These are phyloP conservation scores for Populus hybrid DNA, from an alignment of 441 rosid genomes.

Conservation along the genomic window DNA sequence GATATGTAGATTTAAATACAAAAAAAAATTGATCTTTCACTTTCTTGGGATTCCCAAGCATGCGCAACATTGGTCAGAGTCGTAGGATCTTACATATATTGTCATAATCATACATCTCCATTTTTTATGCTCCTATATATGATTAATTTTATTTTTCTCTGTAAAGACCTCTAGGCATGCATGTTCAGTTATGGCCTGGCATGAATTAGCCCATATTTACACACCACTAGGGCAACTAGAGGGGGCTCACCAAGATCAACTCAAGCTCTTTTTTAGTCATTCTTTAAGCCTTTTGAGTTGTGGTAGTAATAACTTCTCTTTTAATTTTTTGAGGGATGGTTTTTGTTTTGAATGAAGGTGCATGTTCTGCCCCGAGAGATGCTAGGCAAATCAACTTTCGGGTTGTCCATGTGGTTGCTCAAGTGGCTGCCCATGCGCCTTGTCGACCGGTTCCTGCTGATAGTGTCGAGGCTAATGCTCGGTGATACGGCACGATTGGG, in stretches of 20 bases:
- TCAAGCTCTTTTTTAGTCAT: not conserved
- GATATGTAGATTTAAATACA: not conserved
- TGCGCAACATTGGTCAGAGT: slow-evolving; percentile 48
- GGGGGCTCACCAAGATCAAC: slow-evolving; percentile 6
- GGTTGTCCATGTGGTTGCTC: slow-evolving; percentile 64
- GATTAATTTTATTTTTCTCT: not conserved
- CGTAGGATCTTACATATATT: slow-evolving; percentile 10
- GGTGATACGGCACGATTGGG: slow-evolving; percentile 70
- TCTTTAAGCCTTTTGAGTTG: not conserved
- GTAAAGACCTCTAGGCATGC: slow-evolving; percentile 10
- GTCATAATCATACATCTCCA: slow-evolving; percentile 25
- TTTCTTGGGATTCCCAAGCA: slow-evolving; percentile 77
- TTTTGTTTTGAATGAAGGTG: slow-evolving; percentile 38
- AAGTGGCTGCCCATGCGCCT: slow-evolving; percentile 72
- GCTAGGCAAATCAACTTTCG: slow-evolving; percentile 78
- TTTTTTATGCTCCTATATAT: slow-evolving; percentile 10
- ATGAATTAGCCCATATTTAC: slow-evolving; percentile 26
- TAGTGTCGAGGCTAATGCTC: slow-evolving; percentile 53
- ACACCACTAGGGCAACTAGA: slow-evolving; percentile 3
- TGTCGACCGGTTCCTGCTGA: slow-evolving; percentile 62
- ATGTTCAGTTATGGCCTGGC: slow-evolving; percentile 23
- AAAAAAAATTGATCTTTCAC: slow-evolving; percentile 32
- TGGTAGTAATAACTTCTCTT: not conserved
- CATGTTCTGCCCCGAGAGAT: slow-evolving; percentile 90
- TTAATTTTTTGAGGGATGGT: not conserved